phyloP scores from a whole-genome alignment of 495 filamentous ascomycete species.

The Xylaria grammica region DNA sequence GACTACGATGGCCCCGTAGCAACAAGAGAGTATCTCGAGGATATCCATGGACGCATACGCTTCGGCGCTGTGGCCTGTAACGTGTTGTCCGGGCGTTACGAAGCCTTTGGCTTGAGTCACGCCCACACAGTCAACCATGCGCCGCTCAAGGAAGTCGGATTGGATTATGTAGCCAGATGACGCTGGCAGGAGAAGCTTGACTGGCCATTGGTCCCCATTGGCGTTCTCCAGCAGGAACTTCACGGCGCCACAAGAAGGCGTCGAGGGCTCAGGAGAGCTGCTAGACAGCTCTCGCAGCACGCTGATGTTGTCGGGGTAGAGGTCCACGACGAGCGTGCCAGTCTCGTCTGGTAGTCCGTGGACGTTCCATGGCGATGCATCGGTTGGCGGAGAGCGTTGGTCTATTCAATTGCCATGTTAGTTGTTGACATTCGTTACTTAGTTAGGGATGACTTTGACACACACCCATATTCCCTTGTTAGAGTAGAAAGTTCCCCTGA shows the following conservation, averaged over 20 bases:
- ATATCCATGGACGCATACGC: not conserved
- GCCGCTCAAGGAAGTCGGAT: slow-evolving; percentile 9
- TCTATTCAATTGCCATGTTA: not conserved
- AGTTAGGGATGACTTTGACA: not conserved
- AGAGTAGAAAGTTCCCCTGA: too few species aligned
- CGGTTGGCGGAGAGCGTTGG: not conserved
- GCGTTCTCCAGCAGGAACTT: not conserved
- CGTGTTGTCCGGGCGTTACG: not conserved
- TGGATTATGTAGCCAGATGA: slow-evolving; percentile 9
- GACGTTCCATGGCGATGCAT: not conserved
- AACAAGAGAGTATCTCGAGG: not conserved
- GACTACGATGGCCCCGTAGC: not conserved
- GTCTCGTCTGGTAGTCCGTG: not conserved
- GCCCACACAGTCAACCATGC: not conserved
- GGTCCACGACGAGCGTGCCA: not conserved
- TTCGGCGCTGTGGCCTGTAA: not conserved
- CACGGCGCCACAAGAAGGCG: not conserved
- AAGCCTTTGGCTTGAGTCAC: not conserved
- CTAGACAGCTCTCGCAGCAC: not conserved
- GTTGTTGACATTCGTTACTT: not conserved
- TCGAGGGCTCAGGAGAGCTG: not conserved
- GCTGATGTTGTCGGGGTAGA: too few species aligned
- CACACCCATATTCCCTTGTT: not conserved
- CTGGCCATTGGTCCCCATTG: slow-evolving; percentile 23
- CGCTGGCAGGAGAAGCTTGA: slow-evolving; percentile 33